Evolutionary conservation across 805 yeast species (phyloP).

Genomic region (Metschnikowia kofuensis): DNA sequence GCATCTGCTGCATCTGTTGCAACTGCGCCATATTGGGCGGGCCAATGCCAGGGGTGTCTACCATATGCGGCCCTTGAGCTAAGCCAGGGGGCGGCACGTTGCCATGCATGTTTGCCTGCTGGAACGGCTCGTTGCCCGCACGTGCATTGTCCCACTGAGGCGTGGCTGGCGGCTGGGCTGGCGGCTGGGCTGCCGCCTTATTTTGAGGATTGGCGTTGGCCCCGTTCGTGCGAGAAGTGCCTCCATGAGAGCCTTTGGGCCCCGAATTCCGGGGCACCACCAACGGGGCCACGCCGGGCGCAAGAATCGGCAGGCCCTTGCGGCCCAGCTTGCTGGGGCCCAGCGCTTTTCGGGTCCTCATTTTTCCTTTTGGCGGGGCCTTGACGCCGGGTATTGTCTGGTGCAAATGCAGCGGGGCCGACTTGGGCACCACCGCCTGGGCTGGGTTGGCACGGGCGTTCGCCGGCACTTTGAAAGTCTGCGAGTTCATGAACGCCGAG

Average conservation of each 20-base stretch:
- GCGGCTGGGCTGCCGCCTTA: neutral
- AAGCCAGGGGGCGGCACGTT: neutral
- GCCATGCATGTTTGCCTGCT: neutral
- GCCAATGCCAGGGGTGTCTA: conserved; percentile 1
- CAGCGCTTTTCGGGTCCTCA: conserved; percentile 1
- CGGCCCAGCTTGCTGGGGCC: conserved; percentile 1
- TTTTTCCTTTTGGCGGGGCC: conserved; percentile 1
- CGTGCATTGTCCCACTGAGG: conserved; percentile 5
- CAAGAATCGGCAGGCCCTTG: conserved; percentile 11
- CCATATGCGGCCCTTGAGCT: conserved; percentile 2
- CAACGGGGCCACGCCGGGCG: conserved; percentile 10
- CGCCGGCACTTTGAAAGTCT: conserved; percentile 2
- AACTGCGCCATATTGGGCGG: conserved; percentile 1
- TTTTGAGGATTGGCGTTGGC: neutral
- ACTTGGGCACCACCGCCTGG: neutral
- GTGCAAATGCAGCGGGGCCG: neutral
- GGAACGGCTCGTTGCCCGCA: neutral
- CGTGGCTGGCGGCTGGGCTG: conserved; percentile 1
- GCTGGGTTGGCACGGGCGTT: neutral
- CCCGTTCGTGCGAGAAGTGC: neutral
- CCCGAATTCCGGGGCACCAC: conserved; percentile 4
- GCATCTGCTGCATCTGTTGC: neutral
- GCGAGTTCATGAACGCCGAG: neutral
- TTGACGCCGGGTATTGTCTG: neutral
- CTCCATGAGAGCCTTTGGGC: neutral